Percentiles rank a stretch among this genome's conserved stretches.
phyloP scores from a whole-genome alignment of 106 monocot species.

The Agapanthus africanus region DNA sequence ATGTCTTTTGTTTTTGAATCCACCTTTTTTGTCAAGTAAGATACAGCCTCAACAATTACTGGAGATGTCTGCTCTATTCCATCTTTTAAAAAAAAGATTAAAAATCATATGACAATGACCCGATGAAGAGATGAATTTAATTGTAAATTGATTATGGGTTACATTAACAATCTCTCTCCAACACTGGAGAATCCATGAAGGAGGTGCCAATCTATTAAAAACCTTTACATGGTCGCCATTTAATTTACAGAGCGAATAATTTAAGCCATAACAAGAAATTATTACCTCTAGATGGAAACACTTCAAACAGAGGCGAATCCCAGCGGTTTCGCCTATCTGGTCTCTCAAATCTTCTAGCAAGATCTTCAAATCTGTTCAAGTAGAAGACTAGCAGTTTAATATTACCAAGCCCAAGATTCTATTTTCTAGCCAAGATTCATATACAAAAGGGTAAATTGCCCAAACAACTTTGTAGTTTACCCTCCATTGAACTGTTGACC shows the following conservation, averaged over 20 bases:
- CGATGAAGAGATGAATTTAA: background rate
- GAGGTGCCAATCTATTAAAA: background rate
- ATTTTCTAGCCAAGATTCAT: no score
- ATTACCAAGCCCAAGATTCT: background rate
- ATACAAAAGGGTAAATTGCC: no score
- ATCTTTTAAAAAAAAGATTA: constrained; percentile 26
- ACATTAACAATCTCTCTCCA: background rate
- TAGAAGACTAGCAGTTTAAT: constrained; percentile 3
- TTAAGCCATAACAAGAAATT: background rate
- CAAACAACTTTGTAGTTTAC: no score
- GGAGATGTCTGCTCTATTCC: constrained; percentile 42
- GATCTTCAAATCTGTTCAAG: constrained; percentile 88
- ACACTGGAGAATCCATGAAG: background rate
- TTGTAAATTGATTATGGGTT: no score
- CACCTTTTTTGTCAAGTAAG: constrained; percentile 79
- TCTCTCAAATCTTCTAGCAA: constrained; percentile 79
- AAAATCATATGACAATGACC: background rate
- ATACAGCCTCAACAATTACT: constrained; percentile 68
- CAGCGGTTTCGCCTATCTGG: constrained; percentile 88
- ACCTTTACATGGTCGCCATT: background rate
- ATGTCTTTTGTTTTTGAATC: constrained; percentile 86
- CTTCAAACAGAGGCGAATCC: constrained; percentile 97
- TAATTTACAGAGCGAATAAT: background rate
- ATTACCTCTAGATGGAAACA: constrained; percentile 75
- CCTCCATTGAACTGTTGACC: no score